A percentile compares a stretch with the other conserved stretches of the same genome.
Evolutionary conservation across 495 filamentous ascomycete genomes (phyloP).

Genomic region (Parmelia sp.): DNA sequence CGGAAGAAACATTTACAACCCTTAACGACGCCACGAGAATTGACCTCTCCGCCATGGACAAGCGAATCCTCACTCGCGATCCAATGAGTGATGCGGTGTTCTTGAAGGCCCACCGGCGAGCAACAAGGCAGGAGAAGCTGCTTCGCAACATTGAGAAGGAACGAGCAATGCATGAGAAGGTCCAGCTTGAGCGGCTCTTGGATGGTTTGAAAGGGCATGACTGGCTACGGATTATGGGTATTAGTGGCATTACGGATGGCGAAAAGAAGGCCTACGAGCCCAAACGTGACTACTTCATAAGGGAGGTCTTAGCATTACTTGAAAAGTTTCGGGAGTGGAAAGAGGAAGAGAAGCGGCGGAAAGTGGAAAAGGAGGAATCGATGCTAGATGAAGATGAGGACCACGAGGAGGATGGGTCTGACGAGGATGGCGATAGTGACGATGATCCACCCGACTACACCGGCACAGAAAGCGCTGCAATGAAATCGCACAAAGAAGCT

Average conservation of each 20-base stretch:
- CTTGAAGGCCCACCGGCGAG: slow-evolving; percentile 63
- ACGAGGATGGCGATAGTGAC: slow-evolving; percentile 34
- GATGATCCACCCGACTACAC: slow-evolving; percentile 54
- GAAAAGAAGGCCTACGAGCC: slow-evolving; percentile 81
- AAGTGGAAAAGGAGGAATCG: slow-evolving; percentile 58
- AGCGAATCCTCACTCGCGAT: slow-evolving; percentile 44
- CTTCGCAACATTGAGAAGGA: slow-evolving; percentile 91
- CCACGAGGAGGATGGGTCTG: slow-evolving; percentile 40
- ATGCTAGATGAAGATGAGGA: slow-evolving; percentile 33
- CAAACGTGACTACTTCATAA: slow-evolving; percentile 75
- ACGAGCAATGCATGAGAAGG: slow-evolving; percentile 83
- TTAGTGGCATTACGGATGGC: slow-evolving; percentile 73
- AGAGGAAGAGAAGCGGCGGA: slow-evolving; percentile 80
- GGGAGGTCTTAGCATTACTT: slow-evolving; percentile 68
- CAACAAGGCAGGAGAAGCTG: slow-evolving; percentile 84
- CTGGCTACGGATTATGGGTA: slow-evolving; percentile 92
- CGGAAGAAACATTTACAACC: slow-evolving; percentile 28
- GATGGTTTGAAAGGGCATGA: slow-evolving; percentile 85
- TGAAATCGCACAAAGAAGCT: slow-evolving; percentile 69
- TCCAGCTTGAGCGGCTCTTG: slow-evolving; percentile 76
- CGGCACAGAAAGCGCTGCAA: slow-evolving; percentile 69
- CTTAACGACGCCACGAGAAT: slow-evolving; percentile 49
- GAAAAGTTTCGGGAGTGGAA: slow-evolving; percentile 85
- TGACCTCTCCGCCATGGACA: slow-evolving; percentile 50
- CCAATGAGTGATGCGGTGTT: slow-evolving; percentile 64